Percentiles rank a stretch among this genome's conserved stretches.
phyloP scores from a whole-genome alignment of 495 filamentous ascomycete genomes.

The Physcia stellaris region DNA sequence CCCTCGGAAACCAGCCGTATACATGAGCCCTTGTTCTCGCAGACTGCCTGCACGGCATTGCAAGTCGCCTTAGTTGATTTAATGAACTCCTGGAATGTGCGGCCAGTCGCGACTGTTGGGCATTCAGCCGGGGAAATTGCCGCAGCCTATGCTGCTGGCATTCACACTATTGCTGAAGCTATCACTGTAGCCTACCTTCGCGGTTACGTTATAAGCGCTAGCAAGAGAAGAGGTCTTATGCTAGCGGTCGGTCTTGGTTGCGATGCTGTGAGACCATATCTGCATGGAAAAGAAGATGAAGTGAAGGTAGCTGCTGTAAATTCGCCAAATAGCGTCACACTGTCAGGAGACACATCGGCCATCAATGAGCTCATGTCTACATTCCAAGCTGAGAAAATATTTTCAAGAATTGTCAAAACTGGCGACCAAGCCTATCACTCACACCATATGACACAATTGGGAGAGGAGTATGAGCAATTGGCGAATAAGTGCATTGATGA shows the following conservation, averaged over 20 bases:
- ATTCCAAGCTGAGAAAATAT: constrained; percentile 21
- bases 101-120: constrained; percentile 20
- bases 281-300: neutral
- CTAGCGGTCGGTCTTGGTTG: constrained; percentile 22
- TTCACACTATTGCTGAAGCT: constrained; percentile 1
- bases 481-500: no score
- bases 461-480: constrained; percentile 22
- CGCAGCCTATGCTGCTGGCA: constrained; percentile 17
- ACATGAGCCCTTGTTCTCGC: constrained; percentile 8
- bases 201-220: constrained; percentile 2
- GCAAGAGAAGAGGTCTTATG: constrained; percentile 21
- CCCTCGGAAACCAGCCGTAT: neutral
- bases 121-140: constrained; percentile 31
- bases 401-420: constrained; percentile 23
- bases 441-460: constrained; percentile 31
- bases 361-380: constrained; percentile 16
- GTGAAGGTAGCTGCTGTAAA: constrained; percentile 11
- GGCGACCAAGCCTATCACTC: constrained; percentile 41
- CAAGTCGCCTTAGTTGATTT: constrained; percentile 26
- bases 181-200: constrained; percentile 9
- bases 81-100: constrained; percentile 17
- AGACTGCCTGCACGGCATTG: constrained; percentile 11
- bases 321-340: constrained; percentile 20
- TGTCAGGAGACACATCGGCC: constrained; percentile 24
- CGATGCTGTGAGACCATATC: constrained; percentile 7